Conservation (phyloP, 352 stramenopile species). For the Globisporangium sylvaticum region DNA sequence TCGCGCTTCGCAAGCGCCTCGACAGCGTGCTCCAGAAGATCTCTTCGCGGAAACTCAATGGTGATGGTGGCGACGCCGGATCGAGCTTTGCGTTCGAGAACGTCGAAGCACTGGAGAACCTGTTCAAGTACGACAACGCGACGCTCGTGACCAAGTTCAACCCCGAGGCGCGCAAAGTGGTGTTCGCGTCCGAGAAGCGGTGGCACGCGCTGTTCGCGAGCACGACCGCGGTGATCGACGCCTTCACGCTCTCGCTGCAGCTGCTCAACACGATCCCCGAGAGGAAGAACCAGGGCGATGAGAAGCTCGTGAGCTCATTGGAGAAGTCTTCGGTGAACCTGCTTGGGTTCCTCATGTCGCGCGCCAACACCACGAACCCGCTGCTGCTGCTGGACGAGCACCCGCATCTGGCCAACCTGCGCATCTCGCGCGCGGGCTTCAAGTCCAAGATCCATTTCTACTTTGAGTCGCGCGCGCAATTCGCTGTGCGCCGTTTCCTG, state of each 20-base stretch:
- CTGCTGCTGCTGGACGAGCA: constrained; percentile 48
- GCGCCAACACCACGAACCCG: constrained; percentile 27
- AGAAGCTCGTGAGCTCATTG: constrained; percentile 21
- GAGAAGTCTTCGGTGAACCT: constrained; percentile 38
- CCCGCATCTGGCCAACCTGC: constrained; percentile 46
- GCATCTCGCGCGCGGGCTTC: constrained; percentile 35
- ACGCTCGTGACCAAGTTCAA: constrained; percentile 40
- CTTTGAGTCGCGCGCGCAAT: constrained; percentile 49
- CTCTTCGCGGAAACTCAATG: constrained; percentile 23
- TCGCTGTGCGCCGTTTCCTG: constrained; percentile 53
- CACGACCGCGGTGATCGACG: constrained; percentile 41
- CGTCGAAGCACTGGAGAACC: constrained; percentile 35
- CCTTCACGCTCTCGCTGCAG: constrained; percentile 50
- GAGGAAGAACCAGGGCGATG: constrained; percentile 23
- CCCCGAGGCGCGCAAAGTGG: constrained; percentile 20
- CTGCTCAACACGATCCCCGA: constrained; percentile 44
- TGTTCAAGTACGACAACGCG: constrained; percentile 51
- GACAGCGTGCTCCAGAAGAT: constrained; percentile 31
- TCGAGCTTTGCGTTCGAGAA: constrained; percentile 31
- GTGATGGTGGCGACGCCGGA: neutral
- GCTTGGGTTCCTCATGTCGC: constrained; percentile 30
- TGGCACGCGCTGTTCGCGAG: constrained; percentile 40
- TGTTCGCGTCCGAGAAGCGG: constrained; percentile 40
- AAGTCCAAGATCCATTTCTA: constrained; percentile 45
- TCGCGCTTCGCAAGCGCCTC: constrained; percentile 30